phyloP scores from a whole-genome alignment of 768 basidiomycete species.

The Naganishia onofrii region DNA sequence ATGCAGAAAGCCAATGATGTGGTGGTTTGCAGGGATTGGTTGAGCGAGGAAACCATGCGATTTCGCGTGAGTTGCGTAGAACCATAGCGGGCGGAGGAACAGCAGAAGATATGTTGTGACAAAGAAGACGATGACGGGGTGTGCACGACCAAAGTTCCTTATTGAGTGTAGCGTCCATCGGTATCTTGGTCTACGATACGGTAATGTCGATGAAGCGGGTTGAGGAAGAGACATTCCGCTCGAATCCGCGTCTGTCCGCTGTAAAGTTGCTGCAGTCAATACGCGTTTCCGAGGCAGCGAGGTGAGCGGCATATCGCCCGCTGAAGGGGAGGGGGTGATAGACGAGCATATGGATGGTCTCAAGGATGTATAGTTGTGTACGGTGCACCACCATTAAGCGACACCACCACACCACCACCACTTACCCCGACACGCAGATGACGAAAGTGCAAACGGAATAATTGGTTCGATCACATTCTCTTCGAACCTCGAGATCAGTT shows the following conservation, averaged over 20 bases:
- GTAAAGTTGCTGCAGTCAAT: slow-evolving; percentile 5
- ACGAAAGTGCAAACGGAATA: slow-evolving; percentile 1
- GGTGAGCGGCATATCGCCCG: slow-evolving; percentile 13
- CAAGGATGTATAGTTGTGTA: background rate
- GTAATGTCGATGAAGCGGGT: background rate
- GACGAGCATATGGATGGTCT: background rate
- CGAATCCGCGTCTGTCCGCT: background rate
- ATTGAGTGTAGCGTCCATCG: slow-evolving; percentile 1
- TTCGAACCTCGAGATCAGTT: background rate
- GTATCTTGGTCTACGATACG: background rate
- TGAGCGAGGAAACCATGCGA: slow-evolving; percentile 16
- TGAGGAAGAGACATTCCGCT: slow-evolving; percentile 8
- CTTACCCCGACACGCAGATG: background rate
- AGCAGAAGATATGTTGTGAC: background rate
- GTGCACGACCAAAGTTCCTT: background rate
- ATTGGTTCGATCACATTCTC: slow-evolving; percentile 17
- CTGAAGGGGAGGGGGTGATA: no score
- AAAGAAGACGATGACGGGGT: slow-evolving; percentile 18
- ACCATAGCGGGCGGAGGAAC: slow-evolving; percentile 13
- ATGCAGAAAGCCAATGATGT: slow-evolving; percentile 19
- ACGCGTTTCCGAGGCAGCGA: slow-evolving; percentile 10
- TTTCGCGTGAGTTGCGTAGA: slow-evolving; percentile 9
- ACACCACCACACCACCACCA: background rate
- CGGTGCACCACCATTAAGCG: background rate
- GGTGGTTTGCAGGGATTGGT: slow-evolving; percentile 21